Percentiles rank a stretch among this genome's conserved stretches.
Evolutionary conservation across 169 alveolate genomes (phyloP).

Genomic region (Plasmodium falciparum): DNA sequence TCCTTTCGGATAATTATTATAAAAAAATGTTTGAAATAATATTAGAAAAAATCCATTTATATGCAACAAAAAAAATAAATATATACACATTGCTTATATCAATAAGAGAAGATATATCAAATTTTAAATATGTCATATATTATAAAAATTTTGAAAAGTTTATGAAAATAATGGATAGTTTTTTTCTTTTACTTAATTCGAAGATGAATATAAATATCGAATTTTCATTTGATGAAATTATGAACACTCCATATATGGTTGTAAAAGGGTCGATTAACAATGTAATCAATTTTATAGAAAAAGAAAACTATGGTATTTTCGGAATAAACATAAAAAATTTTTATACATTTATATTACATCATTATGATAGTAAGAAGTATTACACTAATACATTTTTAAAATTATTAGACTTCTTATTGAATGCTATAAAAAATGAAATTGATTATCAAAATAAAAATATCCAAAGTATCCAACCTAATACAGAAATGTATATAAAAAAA

Average conservation of each 20-base stretch:
- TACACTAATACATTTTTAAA: slow-evolving; percentile 8
- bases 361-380: slow-evolving; percentile 6
- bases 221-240: slow-evolving; percentile 30
- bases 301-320: slow-evolving; percentile 23
- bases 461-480: background rate
- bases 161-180: slow-evolving; percentile 56
- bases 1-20: slow-evolving; percentile 31
- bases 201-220: slow-evolving; percentile 42
- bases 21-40: slow-evolving; percentile 41
- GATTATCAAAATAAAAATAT: slow-evolving; percentile 4
- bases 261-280: slow-evolving; percentile 34
- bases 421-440: slow-evolving; percentile 17
- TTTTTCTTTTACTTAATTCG: slow-evolving; percentile 18
- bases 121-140: slow-evolving; percentile 61
- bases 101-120: slow-evolving; percentile 65
- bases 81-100: slow-evolving; percentile 49
- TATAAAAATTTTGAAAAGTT: slow-evolving; percentile 41
- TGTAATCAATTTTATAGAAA: slow-evolving; percentile 30
- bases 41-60: slow-evolving; percentile 38
- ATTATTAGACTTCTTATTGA: slow-evolving; percentile 32
- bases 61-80: slow-evolving; percentile 26
- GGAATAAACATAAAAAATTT: slow-evolving; percentile 12
- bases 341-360: slow-evolving; percentile 9
- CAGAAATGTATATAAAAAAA: background rate
- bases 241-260: slow-evolving; percentile 33